phyloP scores from a whole-genome alignment of 306 rosid genomes.

The Medicago ruthenica region DNA sequence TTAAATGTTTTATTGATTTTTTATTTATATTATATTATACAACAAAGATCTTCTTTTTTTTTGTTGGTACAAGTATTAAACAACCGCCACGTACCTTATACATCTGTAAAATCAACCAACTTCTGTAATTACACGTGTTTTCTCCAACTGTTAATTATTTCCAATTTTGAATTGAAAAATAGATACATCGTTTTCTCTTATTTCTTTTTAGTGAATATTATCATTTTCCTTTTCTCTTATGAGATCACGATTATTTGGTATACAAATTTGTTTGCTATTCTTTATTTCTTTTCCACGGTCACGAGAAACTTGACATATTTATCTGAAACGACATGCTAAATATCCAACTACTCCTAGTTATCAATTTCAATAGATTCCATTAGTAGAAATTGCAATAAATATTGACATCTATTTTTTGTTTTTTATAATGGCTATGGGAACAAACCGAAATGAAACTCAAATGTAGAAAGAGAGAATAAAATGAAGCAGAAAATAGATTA shows the following conservation, averaged over 20 bases:
- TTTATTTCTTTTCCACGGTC: slow-evolving; percentile 19
- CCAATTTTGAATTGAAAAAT: background rate
- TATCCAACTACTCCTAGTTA: background rate
- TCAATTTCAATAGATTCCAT: slow-evolving; percentile 18
- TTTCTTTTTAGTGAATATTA: slow-evolving; percentile 18
- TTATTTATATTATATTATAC: background rate
- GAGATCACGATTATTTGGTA: slow-evolving; percentile 36
- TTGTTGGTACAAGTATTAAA: slow-evolving; percentile 15
- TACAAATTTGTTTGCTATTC: background rate
- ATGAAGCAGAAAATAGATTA: background rate
- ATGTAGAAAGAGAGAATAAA: background rate
- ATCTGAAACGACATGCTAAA: background rate
- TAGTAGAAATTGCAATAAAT: slow-evolving; percentile 24
- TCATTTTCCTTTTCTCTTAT: slow-evolving; percentile 27
- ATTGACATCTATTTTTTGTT: background rate
- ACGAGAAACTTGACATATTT: slow-evolving; percentile 40
- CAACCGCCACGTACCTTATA: slow-evolving; percentile 31
- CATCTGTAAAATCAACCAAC: slow-evolving; percentile 29
- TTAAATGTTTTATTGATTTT: background rate
- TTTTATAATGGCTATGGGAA: background rate
- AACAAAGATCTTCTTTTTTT: background rate
- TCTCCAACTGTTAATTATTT: slow-evolving; percentile 12
- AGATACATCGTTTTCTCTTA: background rate
- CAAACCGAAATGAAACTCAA: background rate
- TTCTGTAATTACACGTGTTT: slow-evolving; percentile 42